Evolutionary conservation across 306 rosid species (phyloP), one percentile per base, ranked within the genome.

Genomic region (Lathyrus aphaca): DNA sequence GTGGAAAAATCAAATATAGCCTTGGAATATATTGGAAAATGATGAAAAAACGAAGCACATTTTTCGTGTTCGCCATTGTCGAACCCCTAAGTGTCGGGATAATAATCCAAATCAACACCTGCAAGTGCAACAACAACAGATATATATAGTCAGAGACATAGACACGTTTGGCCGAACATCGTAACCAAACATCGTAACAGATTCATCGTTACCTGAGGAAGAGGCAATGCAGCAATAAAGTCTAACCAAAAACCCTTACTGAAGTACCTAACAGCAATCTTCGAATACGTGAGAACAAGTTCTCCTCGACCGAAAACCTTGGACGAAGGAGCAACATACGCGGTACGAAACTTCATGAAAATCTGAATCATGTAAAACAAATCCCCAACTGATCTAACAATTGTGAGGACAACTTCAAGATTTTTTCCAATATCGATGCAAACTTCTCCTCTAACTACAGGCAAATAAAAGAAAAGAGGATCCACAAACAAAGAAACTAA

Each of bases 21-120:
- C 97, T 84, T 0, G 96, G 96, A 15, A 94, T 39, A 66, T 94
- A 94, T 72, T 94, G 99, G 75, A 88, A 81, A 45, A 91, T 87
- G 66, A 91, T 80, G 76, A 82, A 77, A 82, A 91, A 89, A 19
- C 97, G 84, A 64, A 94, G 92, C 18, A 86, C 86, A 53, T 88
- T 88, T 73, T 87, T 94, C 8, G 95, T 94, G 82, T 91, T 94
- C 46, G 86, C 81, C 89, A 83, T 84, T 27, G 96, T 88, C 30
- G 96, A 91, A 69, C 97, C 99, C 19, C 75, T 78, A 17, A 91
- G 95, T 64, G 69, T 83, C 43, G 99, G 99, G 30, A 91, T 94
- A 15, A 91, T 63, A 45, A 87, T 75, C 99, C 97, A 94, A 64
- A 91, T 91, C 74, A 94, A 81, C 75, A 87, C 97, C 98, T 94